Base-by-base conservation (phyloP, 129 eudicot species). In the Pulicaria dysenterica region DNA sequence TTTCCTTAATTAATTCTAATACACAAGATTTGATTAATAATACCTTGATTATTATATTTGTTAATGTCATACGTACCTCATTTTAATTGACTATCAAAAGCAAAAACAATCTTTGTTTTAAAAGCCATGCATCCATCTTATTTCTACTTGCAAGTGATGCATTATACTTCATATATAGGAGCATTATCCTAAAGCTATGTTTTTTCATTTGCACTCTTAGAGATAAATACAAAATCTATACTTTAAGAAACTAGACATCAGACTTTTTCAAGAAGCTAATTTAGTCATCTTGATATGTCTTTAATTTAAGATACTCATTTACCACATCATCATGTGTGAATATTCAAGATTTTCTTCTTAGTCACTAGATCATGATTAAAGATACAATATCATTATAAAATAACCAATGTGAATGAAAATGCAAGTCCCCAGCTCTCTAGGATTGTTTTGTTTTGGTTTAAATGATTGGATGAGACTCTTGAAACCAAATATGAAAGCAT, bases 401-500 rank as follows among this genome's bases (percentile, higher is more conserved):
- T 48, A 73, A 48, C 48, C 17, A 73, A 8, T 53, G 72, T 8
- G 36, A 64, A 31, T 31, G 54, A 64, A 74, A 53, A 74, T 51
- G 64, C 42, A 39, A 50, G 56, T 50, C 12, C 78, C 58, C 57
- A n/a, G 31, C 31, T 24, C 31, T 1, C 34, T 50, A 39, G 78
- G 71, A 53, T 24, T 24, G 31, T 24, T 24, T 24, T 24, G 31
- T 53, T 74, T 74, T 54, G 64, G 34, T 11, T 19, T 13, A 48
- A 41, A 13, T n/a, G 63, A 53, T 55, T 54, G 7, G 49, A 9
- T 15, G 6, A 39, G 62, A 51, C 53, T 15, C 15, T 69, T 31
- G 1, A 47, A 51, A 45, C n/a, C 49, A 12, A 45, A 6, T n/a
- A 59, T 14, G 15, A n/a, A 46, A 0, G 5, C 40, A 16, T 8